These are phyloP conservation scores for Limnomonas spitsbergensis DNA, from an alignment of 139 green algal genomes.

Conservation along the genomic window DNA sequence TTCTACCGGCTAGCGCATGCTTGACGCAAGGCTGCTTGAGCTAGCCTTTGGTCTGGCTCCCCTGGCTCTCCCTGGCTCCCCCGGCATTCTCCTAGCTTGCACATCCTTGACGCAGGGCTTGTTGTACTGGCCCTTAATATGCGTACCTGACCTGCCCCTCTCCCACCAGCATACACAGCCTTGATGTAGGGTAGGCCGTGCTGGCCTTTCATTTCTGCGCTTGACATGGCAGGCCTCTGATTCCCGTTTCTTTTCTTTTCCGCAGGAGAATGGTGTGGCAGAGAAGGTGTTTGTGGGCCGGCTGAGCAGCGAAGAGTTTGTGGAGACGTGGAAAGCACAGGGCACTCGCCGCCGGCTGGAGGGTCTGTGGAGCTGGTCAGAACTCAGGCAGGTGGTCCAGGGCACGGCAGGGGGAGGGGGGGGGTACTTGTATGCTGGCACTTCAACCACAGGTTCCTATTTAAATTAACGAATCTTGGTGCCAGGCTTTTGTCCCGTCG, in stretches of 20 bases:
- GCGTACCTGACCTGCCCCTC: not conserved
- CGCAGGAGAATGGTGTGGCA: slow-evolving; percentile 13
- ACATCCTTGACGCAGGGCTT: too few relatives aligned
- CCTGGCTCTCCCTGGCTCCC: too few relatives aligned
- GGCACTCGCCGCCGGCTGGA: slow-evolving; percentile 47
- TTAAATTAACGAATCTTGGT: too few relatives aligned
- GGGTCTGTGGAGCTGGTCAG: slow-evolving; percentile 45
- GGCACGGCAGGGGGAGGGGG: not conserved
- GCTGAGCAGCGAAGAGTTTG: slow-evolving; percentile 84
- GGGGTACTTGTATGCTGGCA: not conserved
- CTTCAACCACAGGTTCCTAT: too few relatives aligned
- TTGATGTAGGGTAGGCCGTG: too few relatives aligned
- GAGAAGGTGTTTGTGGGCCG: slow-evolving; percentile 70
- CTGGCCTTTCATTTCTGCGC: not conserved
- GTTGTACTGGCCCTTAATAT: not conserved
- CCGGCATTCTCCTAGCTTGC: too few relatives aligned
- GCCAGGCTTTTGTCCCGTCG: too few relatives aligned
- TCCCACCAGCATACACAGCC: too few relatives aligned
- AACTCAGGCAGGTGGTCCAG: slow-evolving; percentile 36
- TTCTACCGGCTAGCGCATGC: too few relatives aligned
- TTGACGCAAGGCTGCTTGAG: too few relatives aligned
- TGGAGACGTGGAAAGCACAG: slow-evolving; percentile 54
- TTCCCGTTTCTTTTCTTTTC: not conserved
- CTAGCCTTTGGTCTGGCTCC: too few relatives aligned
- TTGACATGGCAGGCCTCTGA: too few relatives aligned